Evolutionary conservation across 2,329 filamentous ascomycete species (phyloP).

Genomic region (Helminthosporium solani): DNA sequence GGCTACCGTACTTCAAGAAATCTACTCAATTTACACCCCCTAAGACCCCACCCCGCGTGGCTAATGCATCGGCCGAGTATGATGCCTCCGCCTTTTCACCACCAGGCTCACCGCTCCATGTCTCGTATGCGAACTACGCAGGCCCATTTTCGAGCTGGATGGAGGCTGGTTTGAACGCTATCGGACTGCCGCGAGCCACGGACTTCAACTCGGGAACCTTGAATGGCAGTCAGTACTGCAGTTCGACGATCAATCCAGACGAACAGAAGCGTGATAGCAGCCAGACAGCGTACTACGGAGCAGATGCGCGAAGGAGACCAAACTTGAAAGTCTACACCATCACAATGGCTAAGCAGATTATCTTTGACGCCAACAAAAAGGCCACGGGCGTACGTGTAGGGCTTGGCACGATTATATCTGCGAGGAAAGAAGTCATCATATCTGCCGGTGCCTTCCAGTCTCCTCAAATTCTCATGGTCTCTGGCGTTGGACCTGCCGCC

Average conservation of each 20-base stretch:
- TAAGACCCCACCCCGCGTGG: constrained; percentile 11
- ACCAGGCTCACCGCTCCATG: constrained; percentile 14
- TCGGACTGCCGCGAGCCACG: constrained; percentile 13
- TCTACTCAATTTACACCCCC: constrained; percentile 33
- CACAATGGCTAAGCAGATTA: constrained; percentile 37
- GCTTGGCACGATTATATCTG: constrained; percentile 14
- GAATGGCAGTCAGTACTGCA: constrained; percentile 15
- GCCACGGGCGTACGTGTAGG: constrained; percentile 25
- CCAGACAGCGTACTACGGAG: constrained; percentile 9
- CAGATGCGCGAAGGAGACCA: neutral
- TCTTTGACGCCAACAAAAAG: constrained; percentile 31
- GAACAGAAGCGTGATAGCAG: constrained; percentile 12
- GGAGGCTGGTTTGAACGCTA: constrained; percentile 13
- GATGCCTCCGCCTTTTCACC: constrained; percentile 12
- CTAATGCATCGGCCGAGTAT: constrained; percentile 15
- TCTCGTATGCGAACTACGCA: constrained; percentile 24
- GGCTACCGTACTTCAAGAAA: constrained; percentile 31
- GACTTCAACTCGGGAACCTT: constrained; percentile 23
- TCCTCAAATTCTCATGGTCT: constrained; percentile 44
- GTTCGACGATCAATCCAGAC: constrained; percentile 27
- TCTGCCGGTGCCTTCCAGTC: constrained; percentile 48
- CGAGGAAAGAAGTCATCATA: constrained; percentile 47
- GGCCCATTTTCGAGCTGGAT: constrained; percentile 17
- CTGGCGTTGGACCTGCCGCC: constrained; percentile 35
- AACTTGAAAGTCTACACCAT: constrained; percentile 30